Base-by-base conservation (phyloP, 345 rosid genomes). In the Eucalyptus decipiens region DNA sequence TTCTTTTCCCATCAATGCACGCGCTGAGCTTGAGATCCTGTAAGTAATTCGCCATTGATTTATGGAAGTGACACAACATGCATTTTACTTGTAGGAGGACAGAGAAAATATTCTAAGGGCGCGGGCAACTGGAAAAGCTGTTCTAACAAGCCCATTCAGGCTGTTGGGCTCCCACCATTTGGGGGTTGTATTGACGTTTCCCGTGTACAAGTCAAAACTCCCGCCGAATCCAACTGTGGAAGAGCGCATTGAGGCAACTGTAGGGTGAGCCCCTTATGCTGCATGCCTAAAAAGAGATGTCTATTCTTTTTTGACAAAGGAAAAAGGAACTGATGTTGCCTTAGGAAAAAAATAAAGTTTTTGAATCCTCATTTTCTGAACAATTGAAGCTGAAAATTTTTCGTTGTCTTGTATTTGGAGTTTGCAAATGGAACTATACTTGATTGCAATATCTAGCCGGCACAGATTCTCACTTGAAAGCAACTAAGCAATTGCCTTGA, bases 151-250 rank as follows among this genome's bases (percentile, higher is more conserved):
- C 49, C 99, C 99, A 89, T 98, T 98, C 89, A 95, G 98, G 92
- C 88, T 98, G 89, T 92, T 98, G 65, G 97, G 93, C 89, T 95
- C 99, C 91, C 98, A 96, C 90, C 99, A 98, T 94, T 97, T 98
- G 51, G 99, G 99, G 83, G 99, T 98, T 69, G 99, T 98, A 80
- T 91, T 98, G 93, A 98, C 99, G n/a, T 96, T 98, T 90, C 99
- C 99, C 88, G 99, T 98, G 80, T 98, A 98, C 92, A 98, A 95
- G 89, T 94, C 94, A 32, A 96, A 95, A 93, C 98, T 98, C 80
- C 96, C 98, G 47, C 90, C 83, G 30, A 92, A 87, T 49, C 98
- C 99, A 6, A 93, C 97, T 6, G 93, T 89, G 58, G 90, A 94
- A 40, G 95, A 97, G 88, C 97, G 99, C 85, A 95, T 95, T 52